phyloP scores from a whole-genome alignment of 129 eudicot species.

The Chrysanthemum lavandulifolium region DNA sequence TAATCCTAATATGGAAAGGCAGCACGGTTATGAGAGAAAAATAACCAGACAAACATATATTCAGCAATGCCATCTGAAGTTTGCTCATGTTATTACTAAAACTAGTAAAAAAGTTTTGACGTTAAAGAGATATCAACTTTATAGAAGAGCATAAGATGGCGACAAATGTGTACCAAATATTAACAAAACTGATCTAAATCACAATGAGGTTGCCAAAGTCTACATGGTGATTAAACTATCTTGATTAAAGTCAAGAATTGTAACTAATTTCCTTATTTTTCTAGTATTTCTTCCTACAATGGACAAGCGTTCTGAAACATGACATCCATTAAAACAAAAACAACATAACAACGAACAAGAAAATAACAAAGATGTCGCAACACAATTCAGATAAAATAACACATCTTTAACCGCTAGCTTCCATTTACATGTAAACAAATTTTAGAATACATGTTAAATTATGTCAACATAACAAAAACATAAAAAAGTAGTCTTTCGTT shows the following conservation, averaged over 20 bases:
- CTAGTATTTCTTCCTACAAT: not conserved
- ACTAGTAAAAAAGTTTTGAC: slow-evolving; percentile 4
- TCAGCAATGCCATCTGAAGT: slow-evolving; percentile 6
- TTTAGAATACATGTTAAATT: not conserved
- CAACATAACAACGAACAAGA: not conserved
- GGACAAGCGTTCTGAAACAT: slow-evolving; percentile 2
- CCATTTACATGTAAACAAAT: slow-evolving; percentile 4
- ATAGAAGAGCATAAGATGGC: not conserved
- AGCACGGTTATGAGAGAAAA: slow-evolving; percentile 1
- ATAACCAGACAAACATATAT: not conserved
- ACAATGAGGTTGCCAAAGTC: slow-evolving; percentile 1
- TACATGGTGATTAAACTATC: not conserved
- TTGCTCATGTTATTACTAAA: slow-evolving; percentile 1
- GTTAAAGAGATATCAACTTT: not conserved
- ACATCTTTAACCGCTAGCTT: not conserved
- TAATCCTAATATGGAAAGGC: slow-evolving; percentile 50
- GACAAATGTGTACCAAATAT: not conserved
- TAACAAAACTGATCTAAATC: slow-evolving; percentile 1
- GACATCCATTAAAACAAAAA: slow-evolving; percentile 10
- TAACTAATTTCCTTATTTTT: not conserved
- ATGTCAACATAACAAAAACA: slow-evolving; percentile 4
- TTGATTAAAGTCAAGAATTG: not conserved
- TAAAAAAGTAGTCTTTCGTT: not conserved
- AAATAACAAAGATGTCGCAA: not conserved
- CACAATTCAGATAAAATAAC: not conserved